These are phyloP conservation scores for Eugenia klotzschiana DNA, from an alignment of 441 rosid species.

Conservation along the genomic window DNA sequence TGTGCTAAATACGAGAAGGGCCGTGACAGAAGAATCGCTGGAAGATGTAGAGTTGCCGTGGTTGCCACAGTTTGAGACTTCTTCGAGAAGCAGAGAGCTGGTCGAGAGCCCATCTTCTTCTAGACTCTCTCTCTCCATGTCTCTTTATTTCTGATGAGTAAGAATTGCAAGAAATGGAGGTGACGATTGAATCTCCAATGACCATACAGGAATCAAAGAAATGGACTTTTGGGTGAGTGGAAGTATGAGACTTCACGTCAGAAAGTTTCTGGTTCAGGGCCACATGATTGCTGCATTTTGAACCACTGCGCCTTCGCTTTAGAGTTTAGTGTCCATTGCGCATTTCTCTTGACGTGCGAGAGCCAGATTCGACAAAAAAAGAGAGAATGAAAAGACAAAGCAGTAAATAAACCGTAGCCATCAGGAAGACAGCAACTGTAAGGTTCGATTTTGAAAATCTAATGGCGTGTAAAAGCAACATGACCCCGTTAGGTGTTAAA, in stretches of 20 bases:
- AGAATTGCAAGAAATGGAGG: not conserved
- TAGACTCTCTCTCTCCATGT: not conserved
- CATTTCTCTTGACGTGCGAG: not conserved
- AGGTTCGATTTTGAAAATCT: not conserved
- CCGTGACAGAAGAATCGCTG: conserved; percentile 18
- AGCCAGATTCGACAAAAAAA: not conserved
- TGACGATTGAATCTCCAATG: not conserved
- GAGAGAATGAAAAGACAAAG: too few relatives aligned
- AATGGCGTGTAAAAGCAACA: not conserved
- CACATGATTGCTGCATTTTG: not conserved
- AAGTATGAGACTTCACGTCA: not conserved
- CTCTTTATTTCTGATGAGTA: not conserved
- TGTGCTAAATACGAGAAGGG: conserved; percentile 24
- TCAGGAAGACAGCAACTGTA: not conserved
- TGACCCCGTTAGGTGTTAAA: not conserved
- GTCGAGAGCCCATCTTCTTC: conserved; percentile 7
- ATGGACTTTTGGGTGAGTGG: not conserved
- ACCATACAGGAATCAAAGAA: not conserved
- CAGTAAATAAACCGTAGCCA: too few relatives aligned
- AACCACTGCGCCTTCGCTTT: not conserved
- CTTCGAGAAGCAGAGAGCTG: conserved; percentile 10
- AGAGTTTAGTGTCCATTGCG: too few relatives aligned
- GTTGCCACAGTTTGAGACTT: not conserved
- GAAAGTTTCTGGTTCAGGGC: not conserved
- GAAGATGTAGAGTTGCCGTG: not conserved